Evolutionary conservation across 768 basidiomycete species (phyloP).

Genomic region (Mycena albidolilacea): DNA sequence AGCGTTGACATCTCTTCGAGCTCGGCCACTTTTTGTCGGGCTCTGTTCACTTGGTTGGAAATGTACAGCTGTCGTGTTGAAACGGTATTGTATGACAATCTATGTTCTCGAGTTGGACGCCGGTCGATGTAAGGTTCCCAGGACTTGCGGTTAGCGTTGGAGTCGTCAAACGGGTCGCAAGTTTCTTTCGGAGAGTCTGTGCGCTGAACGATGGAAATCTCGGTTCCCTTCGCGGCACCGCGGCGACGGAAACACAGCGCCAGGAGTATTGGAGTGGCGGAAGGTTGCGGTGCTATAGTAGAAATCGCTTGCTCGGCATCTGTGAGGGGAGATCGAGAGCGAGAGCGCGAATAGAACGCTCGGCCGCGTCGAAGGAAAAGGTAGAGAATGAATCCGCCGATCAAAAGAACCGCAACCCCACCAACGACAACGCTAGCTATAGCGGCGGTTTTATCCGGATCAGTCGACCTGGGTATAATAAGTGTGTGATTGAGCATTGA

Average conservation of each 20-base stretch:
- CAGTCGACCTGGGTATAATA: conserved; percentile 4
- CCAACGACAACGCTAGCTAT: conserved; percentile 19
- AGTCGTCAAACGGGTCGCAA: not conserved
- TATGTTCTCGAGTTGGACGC: not conserved
- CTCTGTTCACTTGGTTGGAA: conserved; percentile 26
- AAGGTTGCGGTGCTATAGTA: no score
- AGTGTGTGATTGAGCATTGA: not conserved
- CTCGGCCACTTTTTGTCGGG: conserved; percentile 17
- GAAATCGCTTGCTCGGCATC: no score
- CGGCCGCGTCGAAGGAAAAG: conserved; percentile 36
- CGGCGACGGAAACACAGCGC: no score
- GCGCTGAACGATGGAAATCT: no score
- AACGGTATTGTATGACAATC: conserved; percentile 3
- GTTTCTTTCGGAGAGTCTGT: not conserved
- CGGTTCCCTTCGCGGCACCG: no score
- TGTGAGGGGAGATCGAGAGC: not conserved
- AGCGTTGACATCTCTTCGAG: conserved; percentile 16
- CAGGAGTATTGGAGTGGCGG: no score
- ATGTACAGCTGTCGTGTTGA: conserved; percentile 32
- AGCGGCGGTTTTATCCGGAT: not conserved
- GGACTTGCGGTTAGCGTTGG: not conserved
- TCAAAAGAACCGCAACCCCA: conserved; percentile 12
- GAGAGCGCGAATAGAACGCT: conserved; percentile 37
- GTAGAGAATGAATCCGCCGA: conserved; percentile 19
- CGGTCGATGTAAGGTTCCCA: not conserved